Evolutionary conservation across 495 filamentous ascomycete species (phyloP), one percentile per base, ranked within the genome.

Genomic region (Annulohypoxylon bovei): DNA sequence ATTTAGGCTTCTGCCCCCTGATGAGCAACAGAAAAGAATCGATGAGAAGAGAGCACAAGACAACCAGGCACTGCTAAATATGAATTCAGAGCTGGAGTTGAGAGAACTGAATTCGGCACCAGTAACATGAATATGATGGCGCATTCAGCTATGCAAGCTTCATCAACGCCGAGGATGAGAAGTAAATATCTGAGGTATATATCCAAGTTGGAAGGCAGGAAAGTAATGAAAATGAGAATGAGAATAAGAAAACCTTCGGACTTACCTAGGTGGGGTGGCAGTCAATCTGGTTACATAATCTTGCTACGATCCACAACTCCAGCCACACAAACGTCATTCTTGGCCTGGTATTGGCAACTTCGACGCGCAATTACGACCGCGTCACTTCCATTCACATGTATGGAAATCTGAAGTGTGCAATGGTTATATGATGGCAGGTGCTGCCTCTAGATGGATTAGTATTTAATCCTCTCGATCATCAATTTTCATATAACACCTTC

Each of bases 11-110:
- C 73, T 87, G 42, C 70, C 81, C 9, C 76, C 77, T 16, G 82
- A 82, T 42, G 84, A 87, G 49, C 80, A 88, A 67, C 76, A 78
- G 59, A 77, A 77, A 56, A 81, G 82, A 67, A 80, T 88, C 58
- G 81, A 77, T 0, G 70, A 81, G 47, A 82, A 81, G 71, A 66
- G 74, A 46, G 25, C 47, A 18, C 22, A 53, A 77, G 77, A 71
- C n/a, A 67, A 9, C 27, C 52, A 47, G 35, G 2, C 25, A 5
- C 9, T 53, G 32, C 12, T 56, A 1, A 25, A 47, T 42, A n/a
- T 39, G 7, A 47, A 56, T 47, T 28, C 35, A n/a, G 25, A 16
- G n/a, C 16, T 47, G n/a, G 54, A 52, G 18, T 22, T 52, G 16
- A 66, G 54, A 46, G 46, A 56, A 32, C 9, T 39, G 16, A 37